Evolutionary conservation across 805 yeast species (phyloP).

Genomic region (Yarrowia bubula): DNA sequence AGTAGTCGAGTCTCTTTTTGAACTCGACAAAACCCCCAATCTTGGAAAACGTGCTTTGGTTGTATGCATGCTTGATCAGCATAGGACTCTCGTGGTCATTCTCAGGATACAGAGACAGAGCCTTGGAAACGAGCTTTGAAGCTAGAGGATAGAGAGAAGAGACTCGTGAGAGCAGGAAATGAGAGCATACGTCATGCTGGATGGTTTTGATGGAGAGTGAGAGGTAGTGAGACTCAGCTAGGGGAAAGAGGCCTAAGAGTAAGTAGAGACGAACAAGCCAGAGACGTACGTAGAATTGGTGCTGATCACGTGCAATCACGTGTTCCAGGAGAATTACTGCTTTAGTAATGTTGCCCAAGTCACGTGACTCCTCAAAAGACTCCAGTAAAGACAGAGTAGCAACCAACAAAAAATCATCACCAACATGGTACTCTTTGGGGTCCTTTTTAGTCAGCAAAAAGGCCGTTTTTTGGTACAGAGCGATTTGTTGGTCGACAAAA

Average conservation of each 20-base stretch:
- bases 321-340: slow-evolving; percentile 58
- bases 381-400: slow-evolving; percentile 46
- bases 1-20: slow-evolving; percentile 18
- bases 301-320: slow-evolving; percentile 55
- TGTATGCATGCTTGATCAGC: slow-evolving; percentile 53
- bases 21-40: slow-evolving; percentile 65
- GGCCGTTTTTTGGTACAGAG: slow-evolving; percentile 44
- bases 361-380: slow-evolving; percentile 28
- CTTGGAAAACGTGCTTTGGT: slow-evolving; percentile 61
- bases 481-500: slow-evolving; percentile 41
- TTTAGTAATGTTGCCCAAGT: slow-evolving; percentile 39
- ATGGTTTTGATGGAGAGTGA: slow-evolving; percentile 65
- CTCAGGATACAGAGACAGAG: slow-evolving; percentile 53
- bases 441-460: slow-evolving; percentile 44
- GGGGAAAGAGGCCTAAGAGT: slow-evolving; percentile 52
- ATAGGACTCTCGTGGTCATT: slow-evolving; percentile 52
- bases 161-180: slow-evolving; percentile 50
- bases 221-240: slow-evolving; percentile 53
- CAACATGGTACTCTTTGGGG: slow-evolving; percentile 68
- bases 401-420: slow-evolving; percentile 62
- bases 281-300: slow-evolving; percentile 66
- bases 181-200: slow-evolving; percentile 66
- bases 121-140: slow-evolving; percentile 42
- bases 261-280: slow-evolving; percentile 70
- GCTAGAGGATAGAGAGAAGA: slow-evolving; percentile 49